These are phyloP conservation scores for Priceomyces medius DNA, from an alignment of 805 yeast species.

Conservation along the genomic window DNA sequence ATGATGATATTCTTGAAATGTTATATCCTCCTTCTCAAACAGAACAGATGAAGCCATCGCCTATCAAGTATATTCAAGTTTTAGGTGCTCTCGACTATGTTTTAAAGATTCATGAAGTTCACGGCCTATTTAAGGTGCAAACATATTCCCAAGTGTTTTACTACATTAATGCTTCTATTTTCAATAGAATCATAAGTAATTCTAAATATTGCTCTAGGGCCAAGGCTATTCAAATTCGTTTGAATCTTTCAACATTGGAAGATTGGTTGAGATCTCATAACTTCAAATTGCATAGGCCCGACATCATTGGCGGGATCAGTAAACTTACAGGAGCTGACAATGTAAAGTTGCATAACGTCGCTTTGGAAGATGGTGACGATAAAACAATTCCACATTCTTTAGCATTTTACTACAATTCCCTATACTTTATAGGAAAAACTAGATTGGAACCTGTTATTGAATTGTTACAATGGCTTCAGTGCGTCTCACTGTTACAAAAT, in stretches of 20 bases:
- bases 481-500: slow-evolving; percentile 67
- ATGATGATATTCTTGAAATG: slow-evolving; percentile 73
- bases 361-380: slow-evolving; percentile 17
- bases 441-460: slow-evolving; percentile 76
- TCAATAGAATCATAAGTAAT: slow-evolving; percentile 68
- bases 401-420: slow-evolving; percentile 60
- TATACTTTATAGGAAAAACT: slow-evolving; percentile 61
- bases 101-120: slow-evolving; percentile 75
- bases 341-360: slow-evolving; percentile 21
- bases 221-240: slow-evolving; percentile 83
- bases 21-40: slow-evolving; percentile 81
- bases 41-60: slow-evolving; percentile 85
- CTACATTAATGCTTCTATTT: slow-evolving; percentile 70
- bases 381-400: slow-evolving; percentile 43
- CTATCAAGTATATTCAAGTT: slow-evolving; percentile 78
- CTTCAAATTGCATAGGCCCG: slow-evolving; percentile 40
- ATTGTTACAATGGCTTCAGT: slow-evolving; percentile 86
- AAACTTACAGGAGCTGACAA: slow-evolving; percentile 14
- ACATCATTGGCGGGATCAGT: slow-evolving; percentile 28
- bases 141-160: slow-evolving; percentile 74
- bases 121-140: slow-evolving; percentile 74
- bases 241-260: slow-evolving; percentile 82
- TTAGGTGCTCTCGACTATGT: slow-evolving; percentile 87
- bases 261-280: slow-evolving; percentile 87
- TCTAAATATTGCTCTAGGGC: slow-evolving; percentile 75